Evolutionary conservation across 2,329 filamentous ascomycete genomes (phyloP), one percentile per base, ranked within the genome.

Genomic region (Aspergillus japonicus): DNA sequence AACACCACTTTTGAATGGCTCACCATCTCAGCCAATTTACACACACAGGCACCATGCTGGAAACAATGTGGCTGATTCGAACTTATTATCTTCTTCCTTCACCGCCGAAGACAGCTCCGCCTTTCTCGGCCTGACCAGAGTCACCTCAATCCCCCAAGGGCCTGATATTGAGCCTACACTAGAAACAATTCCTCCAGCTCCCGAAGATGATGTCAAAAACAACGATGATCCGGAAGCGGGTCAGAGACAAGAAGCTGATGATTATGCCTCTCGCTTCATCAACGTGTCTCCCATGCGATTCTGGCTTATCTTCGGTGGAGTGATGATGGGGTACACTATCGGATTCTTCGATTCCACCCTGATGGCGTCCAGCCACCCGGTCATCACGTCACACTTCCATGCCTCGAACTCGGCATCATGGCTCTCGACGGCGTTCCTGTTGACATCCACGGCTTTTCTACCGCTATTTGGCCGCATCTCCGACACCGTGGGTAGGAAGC

Each of bases 351-450:
- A 94, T 77, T 83, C 85, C 11, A 94, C 90, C 4, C 84, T 94
- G 65, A 92, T 94, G 89, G 89, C 89, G 4, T 91, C 89, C 2
- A 88, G 84, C 47, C 90, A 95, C 73, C 90, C 90, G 0, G 89
- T 91, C 59, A 92, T 94, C 62, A 92, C 90, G 0, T 92, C 89
- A 0, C 87, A 93, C 73, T 94, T 94, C 74, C 79, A 87, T 62
- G 85, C 89, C 52, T 90, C 89, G 33, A 92, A 94, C 73, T 86
- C 86, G 50, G 91, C 91, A 3, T 92, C 90, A 2, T 95, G 91
- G 91, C 81, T 94, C 4, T 92, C 89, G 1, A 94, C 90, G 0
- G 86, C 89, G 0, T 94, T 92, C 64, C 76, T 94, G 39, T 81
- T 95, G 42, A 92, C 90, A 0, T 90, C 86, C 4, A 92, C 90